These are phyloP conservation scores for Aspergillus ochraceoroseus DNA, from an alignment of 2,329 filamentous ascomycete species.

Conservation along the genomic window DNA sequence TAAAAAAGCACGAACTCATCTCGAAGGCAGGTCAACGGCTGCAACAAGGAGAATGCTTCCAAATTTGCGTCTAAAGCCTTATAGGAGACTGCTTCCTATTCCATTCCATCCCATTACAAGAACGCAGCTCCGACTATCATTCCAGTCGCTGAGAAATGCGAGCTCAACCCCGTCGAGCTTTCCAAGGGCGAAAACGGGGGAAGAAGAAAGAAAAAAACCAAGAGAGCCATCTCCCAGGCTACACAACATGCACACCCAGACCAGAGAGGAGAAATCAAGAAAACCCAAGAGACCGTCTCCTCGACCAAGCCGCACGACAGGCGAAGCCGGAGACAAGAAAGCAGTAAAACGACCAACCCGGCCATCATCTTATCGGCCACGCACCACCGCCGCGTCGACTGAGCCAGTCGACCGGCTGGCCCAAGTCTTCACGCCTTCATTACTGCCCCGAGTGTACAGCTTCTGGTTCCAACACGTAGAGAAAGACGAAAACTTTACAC, in stretches of 20 bases:
- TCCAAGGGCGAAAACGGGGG: too few species aligned
- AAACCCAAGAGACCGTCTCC: too few species aligned
- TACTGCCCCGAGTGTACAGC: conserved; percentile 3
- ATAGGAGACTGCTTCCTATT: conserved; percentile 1
- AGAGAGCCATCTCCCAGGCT: too few species aligned
- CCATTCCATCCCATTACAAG: not conserved
- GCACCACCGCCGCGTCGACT: not conserved
- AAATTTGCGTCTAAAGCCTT: not conserved
- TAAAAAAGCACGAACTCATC: too few species aligned
- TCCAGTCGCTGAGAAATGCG: not conserved
- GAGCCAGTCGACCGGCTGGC: conserved; percentile 5
- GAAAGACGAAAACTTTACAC: conserved; percentile 1
- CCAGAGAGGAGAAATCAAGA: too few species aligned
- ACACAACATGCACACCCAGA: too few species aligned
- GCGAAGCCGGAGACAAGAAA: too few species aligned
- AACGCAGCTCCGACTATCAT: not conserved
- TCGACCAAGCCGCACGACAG: too few species aligned
- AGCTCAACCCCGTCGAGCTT: too few species aligned
- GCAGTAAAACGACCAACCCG: not conserved
- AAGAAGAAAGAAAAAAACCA: too few species aligned
- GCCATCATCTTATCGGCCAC: too few species aligned
- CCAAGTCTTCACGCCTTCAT: not conserved
- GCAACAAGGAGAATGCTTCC: conserved; percentile 6
- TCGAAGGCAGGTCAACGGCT: too few species aligned
- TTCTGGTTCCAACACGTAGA: conserved; percentile 12